A percentile compares a stretch with the other conserved stretches of the same genome.
These are phyloP conservation scores for Linaria vulgaris DNA, from an alignment of 257 asterid genomes.

Conservation along the genomic window DNA sequence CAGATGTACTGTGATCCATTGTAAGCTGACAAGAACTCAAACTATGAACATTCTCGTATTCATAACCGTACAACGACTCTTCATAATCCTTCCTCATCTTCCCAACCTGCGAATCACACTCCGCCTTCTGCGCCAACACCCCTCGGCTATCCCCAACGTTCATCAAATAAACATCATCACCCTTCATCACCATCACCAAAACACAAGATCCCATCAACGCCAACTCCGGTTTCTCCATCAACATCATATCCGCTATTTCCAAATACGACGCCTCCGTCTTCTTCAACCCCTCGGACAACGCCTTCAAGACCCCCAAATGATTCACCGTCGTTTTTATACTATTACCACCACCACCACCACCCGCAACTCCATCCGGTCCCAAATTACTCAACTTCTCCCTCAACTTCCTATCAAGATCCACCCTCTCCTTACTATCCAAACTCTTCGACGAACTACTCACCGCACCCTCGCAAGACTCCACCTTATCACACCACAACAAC, in stretches of 20 bases:
- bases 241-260: constrained; percentile 82
- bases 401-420: constrained; percentile 40
- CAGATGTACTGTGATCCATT: constrained; percentile 78
- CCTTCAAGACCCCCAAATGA: constrained; percentile 73
- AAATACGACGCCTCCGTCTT: constrained; percentile 75
- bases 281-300: constrained; percentile 75
- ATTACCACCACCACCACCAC: background rate
- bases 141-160: constrained; percentile 95
- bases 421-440: constrained; percentile 46
- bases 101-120: constrained; percentile 36
- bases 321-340: constrained; percentile 26
- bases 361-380: constrained; percentile 38
- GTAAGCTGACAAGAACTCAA: constrained; percentile 75
- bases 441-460: constrained; percentile 25
- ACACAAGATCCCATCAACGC: constrained; percentile 99
- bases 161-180: constrained; percentile 81
- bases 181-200: constrained; percentile 90
- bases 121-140: constrained; percentile 61
- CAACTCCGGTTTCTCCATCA: constrained; percentile 82
- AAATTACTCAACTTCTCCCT: constrained; percentile 47
- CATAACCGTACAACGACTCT: constrained; percentile 59
- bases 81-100: constrained; percentile 40
- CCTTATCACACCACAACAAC: constrained; percentile 65
- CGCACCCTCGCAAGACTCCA: constrained; percentile 38
- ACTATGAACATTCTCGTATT: constrained; percentile 48